Conservation (phyloP, 2,329 filamentous ascomycete species). For the Fusarium sp. region DNA sequence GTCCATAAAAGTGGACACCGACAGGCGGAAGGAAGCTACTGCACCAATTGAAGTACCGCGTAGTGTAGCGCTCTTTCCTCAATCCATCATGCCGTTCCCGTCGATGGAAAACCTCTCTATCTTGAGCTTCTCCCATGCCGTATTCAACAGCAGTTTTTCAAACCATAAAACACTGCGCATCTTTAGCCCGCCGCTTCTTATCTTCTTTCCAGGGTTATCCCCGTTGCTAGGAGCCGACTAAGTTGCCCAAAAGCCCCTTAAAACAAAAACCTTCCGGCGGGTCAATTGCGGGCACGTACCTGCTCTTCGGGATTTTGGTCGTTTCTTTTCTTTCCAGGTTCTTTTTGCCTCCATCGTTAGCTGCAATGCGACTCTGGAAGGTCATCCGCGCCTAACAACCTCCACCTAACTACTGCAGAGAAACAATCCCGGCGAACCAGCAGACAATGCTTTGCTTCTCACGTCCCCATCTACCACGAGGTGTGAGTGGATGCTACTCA, state of each 20-base stretch:
- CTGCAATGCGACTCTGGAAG: slow-evolving; percentile 22
- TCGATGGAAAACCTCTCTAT: neutral
- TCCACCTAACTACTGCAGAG: neutral
- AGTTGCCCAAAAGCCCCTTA: slow-evolving; percentile 28
- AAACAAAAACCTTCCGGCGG: slow-evolving; percentile 21
- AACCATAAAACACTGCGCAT: neutral
- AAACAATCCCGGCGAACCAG: slow-evolving; percentile 23
- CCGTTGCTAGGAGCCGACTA: slow-evolving; percentile 9
- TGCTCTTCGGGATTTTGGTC: neutral
- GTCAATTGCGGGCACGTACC: neutral
- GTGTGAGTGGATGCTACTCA: slow-evolving; percentile 21
- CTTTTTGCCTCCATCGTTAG: slow-evolving; percentile 9
- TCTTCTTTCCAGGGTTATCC: slow-evolving; percentile 11
- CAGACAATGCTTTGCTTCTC: slow-evolving; percentile 8
- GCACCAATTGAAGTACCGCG: slow-evolving; percentile 10
- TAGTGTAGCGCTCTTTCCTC: neutral
- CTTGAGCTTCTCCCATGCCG: neutral
- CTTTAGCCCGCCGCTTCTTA: neutral
- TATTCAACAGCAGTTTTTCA: neutral
- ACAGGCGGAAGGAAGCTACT: slow-evolving; percentile 11
- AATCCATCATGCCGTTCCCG: neutral
- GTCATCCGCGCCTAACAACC: neutral
- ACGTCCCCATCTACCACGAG: slow-evolving; percentile 17
- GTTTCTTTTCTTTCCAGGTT: neutral
- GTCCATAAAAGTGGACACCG: slow-evolving; percentile 32